Base-by-base conservation (phyloP, 2,329 filamentous ascomycete genomes). In the Scleromitrula shiraiana region DNA sequence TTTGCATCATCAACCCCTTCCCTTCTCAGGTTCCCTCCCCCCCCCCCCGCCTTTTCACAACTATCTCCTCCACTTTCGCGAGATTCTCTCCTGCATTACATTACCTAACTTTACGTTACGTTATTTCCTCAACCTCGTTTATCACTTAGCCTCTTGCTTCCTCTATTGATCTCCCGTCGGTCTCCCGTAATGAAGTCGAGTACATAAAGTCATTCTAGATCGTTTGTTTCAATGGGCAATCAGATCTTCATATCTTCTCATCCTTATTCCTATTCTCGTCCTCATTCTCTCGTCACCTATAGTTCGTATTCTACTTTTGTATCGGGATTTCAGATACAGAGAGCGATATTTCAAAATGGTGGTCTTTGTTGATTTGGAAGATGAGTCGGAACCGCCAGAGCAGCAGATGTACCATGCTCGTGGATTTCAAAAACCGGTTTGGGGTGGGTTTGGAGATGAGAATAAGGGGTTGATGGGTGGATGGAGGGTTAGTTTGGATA, bases 281-380 rank as follows among this genome's bases (percentile, higher is more conserved):
- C 20, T 38, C 7, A 30, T 23, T n/a, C n/a, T n/a, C n/a, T n/a
- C n/a, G n/a, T n/a, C 35, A 37, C 9, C 19, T 14, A 37, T 37
- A 37, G n/a, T n/a, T n/a, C n/a, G n/a, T n/a, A n/a, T n/a, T n/a
- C n/a, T n/a, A n/a, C n/a, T n/a, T n/a, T n/a, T n/a, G n/a, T n/a
- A n/a, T n/a, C n/a, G n/a, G n/a, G n/a, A n/a, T n/a, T n/a, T n/a
- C 32, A 50, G 30, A 36, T 33, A 17, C 19, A 17, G n/a, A n/a
- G n/a, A n/a, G n/a, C n/a, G n/a, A 27, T 26, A 55, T 20, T 24
- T 17, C 26, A 59, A 49, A 24, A 64, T 64, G 61, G 61, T 62
- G 33, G 54, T 63, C 49, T 64, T 63, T 46, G 53, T 64, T 33
- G 59, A 63, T 54, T 49, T 62, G 29, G 62, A 63, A 27, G 60